A percentile compares a stretch with the other conserved stretches of the same genome.
Conservation (phyloP, 768 basidiomycete genomes). For the Mycena venus region DNA sequence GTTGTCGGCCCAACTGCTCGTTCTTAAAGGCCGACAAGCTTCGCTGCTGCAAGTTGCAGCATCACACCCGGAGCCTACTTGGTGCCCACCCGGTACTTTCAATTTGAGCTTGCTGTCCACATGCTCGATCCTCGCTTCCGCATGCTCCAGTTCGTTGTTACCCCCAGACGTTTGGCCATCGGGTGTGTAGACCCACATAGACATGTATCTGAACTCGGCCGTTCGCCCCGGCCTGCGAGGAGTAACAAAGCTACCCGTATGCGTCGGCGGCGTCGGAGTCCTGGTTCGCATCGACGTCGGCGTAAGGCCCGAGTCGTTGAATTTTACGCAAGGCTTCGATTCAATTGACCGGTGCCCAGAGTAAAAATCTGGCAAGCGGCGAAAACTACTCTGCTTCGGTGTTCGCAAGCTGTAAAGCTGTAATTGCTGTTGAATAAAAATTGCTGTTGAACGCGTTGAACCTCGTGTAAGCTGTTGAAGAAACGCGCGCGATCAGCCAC, state of each 20-base stretch:
- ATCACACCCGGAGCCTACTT: not conserved
- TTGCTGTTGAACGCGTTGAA: constrained; percentile 21
- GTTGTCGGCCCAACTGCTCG: not conserved
- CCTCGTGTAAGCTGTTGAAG: not conserved
- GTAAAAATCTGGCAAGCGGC: not conserved
- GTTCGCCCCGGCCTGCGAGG: not conserved
- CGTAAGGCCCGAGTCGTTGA: not conserved
- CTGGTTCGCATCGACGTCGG: not conserved
- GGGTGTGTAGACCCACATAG: not conserved
- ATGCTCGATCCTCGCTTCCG: not conserved
- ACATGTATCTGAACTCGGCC: not conserved
- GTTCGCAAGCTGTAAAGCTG: not conserved
- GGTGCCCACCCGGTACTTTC: not conserved
- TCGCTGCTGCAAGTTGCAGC: not conserved
- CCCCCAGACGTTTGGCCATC: not conserved
- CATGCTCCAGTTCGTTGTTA: not conserved
- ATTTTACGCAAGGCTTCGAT: not conserved
- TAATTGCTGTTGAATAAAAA: not conserved
- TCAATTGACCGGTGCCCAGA: not conserved
- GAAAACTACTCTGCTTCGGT: not conserved
- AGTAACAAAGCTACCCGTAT: too few relatives aligned
- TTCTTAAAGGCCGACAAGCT: too few relatives aligned
- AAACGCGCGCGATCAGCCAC: too few relatives aligned
- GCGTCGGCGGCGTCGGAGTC: too few relatives aligned
- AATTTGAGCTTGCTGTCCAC: not conserved